These are phyloP conservation scores for Pontederia paniculata DNA, from an alignment of 176 grass and related monocot species.

Conservation along the genomic window DNA sequence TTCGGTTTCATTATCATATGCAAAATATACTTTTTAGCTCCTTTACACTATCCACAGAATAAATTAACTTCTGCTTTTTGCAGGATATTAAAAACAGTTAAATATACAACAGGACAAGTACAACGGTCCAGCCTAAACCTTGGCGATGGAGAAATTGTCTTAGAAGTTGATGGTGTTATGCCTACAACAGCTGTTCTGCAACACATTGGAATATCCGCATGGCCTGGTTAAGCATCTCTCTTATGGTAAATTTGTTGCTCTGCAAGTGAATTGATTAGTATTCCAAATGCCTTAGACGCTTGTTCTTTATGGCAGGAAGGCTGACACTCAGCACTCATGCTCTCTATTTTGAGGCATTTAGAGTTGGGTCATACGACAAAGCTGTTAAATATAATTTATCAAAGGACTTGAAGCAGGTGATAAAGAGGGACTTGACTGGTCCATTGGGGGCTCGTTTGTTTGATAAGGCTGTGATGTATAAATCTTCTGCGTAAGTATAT, in stretches of 20 bases:
- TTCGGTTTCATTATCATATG: no score
- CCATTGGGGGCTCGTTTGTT: constrained; percentile 89
- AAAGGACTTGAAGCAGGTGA: constrained; percentile 55
- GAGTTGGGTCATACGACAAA: constrained; percentile 53
- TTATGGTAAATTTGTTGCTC: constrained; percentile 49
- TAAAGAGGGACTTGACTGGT: constrained; percentile 74
- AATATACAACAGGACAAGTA: constrained; percentile 26
- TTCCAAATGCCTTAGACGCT: constrained; percentile 19
- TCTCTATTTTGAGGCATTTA: constrained; percentile 76
- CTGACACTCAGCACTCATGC: constrained; percentile 81
- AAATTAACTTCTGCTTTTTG: not conserved
- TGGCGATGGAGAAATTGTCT: constrained; percentile 49
- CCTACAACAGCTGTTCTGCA: constrained; percentile 59
- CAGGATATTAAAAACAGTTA: constrained; percentile 47
- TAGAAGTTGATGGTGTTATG: constrained; percentile 39
- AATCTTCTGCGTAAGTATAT: constrained; percentile 60
- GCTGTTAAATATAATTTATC: constrained; percentile 54
- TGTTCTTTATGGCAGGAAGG: constrained; percentile 53
- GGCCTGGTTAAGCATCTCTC: constrained; percentile 85
- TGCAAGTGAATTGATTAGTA: constrained; percentile 8
- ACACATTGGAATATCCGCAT: constrained; percentile 66
- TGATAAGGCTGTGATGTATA: constrained; percentile 93
- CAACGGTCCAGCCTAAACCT: constrained; percentile 40
- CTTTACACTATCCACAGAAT: no score
- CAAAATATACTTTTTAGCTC: no score